phyloP scores from a whole-genome alignment of 1,139 yeast species.

The Blastobotrys capitulatus region DNA sequence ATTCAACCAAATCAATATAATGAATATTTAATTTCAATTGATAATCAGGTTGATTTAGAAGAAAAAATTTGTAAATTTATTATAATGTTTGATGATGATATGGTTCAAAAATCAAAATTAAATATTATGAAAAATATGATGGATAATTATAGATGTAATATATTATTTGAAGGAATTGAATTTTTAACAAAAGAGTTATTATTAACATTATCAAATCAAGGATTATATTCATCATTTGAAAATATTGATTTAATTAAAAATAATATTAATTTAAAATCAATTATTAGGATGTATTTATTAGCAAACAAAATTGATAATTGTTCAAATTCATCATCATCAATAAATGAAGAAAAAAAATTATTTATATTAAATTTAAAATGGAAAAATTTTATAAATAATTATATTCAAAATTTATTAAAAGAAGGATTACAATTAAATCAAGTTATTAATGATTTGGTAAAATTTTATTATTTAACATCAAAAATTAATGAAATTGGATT shows the following conservation, averaged over 20 bases:
- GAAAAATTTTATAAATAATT: not conserved
- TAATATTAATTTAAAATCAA: too few relatives aligned
- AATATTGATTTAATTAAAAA: too few relatives aligned
- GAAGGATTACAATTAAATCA: constrained; percentile 1
- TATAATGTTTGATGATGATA: not conserved
- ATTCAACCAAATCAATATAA: not conserved
- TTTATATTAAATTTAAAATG: too few relatives aligned
- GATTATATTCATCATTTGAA: too few relatives aligned
- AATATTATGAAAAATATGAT: not conserved
- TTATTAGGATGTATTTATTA: too few relatives aligned
- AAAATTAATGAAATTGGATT: constrained; percentile 5
- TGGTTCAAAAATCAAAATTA: not conserved
- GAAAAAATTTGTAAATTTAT: not conserved
- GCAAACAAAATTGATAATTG: constrained; percentile 1
- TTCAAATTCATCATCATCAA: too few relatives aligned
- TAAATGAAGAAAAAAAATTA: too few relatives aligned
- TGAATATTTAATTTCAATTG: not conserved
- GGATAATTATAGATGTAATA: not conserved
- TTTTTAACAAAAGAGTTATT: not conserved
- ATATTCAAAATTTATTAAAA: not conserved
- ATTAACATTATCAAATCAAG: too few relatives aligned
- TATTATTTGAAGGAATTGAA: constrained; percentile 2
- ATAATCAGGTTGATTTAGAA: not conserved
- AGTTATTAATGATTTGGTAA: constrained; percentile 6
- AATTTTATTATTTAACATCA: constrained; percentile 2